Conservation (phyloP, 305 asterid genomes). For the Solanum chacoense region DNA sequence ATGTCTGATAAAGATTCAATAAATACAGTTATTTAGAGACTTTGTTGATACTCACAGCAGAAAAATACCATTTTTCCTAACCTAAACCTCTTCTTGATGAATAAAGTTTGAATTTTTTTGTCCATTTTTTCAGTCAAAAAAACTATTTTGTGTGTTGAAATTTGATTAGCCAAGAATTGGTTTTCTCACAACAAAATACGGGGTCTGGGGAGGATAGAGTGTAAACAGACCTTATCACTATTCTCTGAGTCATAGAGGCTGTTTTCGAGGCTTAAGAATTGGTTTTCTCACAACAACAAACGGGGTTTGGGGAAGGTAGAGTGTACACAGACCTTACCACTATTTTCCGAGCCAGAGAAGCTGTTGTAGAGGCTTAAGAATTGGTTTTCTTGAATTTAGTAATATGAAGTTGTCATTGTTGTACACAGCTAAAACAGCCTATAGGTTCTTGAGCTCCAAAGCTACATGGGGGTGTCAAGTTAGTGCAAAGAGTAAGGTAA, state of each 20-base stretch:
- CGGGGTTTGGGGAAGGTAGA: not conserved
- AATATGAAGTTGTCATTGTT: constrained; percentile 1
- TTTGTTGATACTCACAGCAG: not conserved
- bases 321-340: not conserved
- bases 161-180: not conserved
- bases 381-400: not conserved
- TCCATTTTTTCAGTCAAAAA: not conserved
- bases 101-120: not conserved
- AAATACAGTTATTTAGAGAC: not conserved
- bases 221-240: not conserved
- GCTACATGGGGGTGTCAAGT: not conserved
- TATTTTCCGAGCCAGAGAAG: not conserved
- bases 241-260: not conserved
- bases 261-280: not conserved
- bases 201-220: not conserved
- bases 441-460: constrained; percentile 2
- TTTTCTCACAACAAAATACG: not conserved
- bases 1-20: not conserved
- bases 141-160: not conserved
- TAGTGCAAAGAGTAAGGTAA: constrained; percentile 10
- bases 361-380: not conserved
- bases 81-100: not conserved
- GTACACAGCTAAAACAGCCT: not conserved
- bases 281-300: not conserved
- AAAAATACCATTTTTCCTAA: not conserved